These are phyloP conservation scores for Pueraria montana DNA, from an alignment of 306 rosid genomes.

Conservation along the genomic window DNA sequence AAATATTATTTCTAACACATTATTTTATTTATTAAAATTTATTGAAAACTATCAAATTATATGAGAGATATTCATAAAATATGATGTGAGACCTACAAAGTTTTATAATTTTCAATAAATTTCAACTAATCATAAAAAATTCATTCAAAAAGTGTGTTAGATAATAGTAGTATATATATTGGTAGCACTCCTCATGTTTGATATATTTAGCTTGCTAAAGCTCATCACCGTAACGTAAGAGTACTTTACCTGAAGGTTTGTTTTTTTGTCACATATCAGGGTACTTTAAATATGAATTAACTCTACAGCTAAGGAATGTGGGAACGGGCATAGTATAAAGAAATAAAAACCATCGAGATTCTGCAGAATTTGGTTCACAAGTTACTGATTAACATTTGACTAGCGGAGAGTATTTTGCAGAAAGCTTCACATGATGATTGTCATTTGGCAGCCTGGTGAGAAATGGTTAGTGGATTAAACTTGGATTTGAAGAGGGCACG, in stretches of 20 bases:
- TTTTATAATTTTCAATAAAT: no score
- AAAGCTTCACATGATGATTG: constrained; percentile 35
- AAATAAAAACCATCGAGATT: not conserved
- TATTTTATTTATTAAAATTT: no score
- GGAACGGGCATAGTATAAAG: not conserved
- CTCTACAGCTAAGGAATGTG: not conserved
- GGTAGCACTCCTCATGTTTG: no score
- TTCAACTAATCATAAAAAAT: no score
- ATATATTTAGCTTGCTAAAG: no score
- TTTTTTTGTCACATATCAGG: not conserved
- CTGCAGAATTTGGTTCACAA: not conserved
- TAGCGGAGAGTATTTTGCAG: not conserved
- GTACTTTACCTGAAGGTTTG: not conserved
- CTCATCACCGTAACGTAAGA: no score
- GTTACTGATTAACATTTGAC: not conserved
- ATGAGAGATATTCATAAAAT: no score
- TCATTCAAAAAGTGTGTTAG: no score
- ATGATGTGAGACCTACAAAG: no score
- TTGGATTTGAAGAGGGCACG: constrained; percentile 31
- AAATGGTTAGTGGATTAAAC: constrained; percentile 22
- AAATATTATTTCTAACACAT: no score
- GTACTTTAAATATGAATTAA: not conserved
- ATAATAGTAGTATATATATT: no score
- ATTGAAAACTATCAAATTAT: no score
- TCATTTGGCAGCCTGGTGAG: not conserved